Conservation (phyloP, 805 yeast species). For the Saturnispora bothae region DNA sequence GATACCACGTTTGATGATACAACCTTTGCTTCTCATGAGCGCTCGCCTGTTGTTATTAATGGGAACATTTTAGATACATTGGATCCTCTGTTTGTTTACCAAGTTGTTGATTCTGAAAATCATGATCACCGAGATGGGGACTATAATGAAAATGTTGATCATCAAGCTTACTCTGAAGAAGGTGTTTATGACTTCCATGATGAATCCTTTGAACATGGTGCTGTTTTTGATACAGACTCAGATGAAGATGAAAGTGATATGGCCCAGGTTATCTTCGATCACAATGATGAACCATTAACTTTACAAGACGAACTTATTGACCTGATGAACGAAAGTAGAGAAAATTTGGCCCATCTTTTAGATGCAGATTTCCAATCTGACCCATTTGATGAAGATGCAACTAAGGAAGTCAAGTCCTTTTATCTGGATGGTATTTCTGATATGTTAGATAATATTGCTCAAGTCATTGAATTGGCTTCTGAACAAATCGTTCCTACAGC, state of each 20-base stretch:
- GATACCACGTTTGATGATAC: constrained; percentile 6
- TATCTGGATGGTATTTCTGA: constrained; percentile 1
- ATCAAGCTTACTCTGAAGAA: not conserved
- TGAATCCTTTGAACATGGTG: not conserved
- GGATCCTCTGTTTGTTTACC: constrained; percentile 6
- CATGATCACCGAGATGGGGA: not conserved
- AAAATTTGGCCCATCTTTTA: not conserved
- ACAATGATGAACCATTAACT: not conserved
- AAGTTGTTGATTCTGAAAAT: not conserved
- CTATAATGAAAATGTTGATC: not conserved
- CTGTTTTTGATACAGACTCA: not conserved
- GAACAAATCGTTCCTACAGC: not conserved
- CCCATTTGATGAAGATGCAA: not conserved
- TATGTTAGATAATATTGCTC: constrained; percentile 2
- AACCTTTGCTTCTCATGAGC: not conserved
- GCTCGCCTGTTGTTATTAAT: not conserved
- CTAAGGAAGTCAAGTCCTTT: not conserved
- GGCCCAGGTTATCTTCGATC: not conserved
- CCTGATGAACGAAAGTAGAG: not conserved
- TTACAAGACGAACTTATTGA: not conserved
- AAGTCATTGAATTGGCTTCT: not conserved
- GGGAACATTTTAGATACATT: not conserved
- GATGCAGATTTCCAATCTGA: constrained; percentile 4
- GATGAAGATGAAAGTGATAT: not conserved
- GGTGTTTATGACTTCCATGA: not conserved